These are phyloP conservation scores for Acaromyces ingoldii DNA, from an alignment of 1,284 basidiomycete genomes.

Conservation along the genomic window DNA sequence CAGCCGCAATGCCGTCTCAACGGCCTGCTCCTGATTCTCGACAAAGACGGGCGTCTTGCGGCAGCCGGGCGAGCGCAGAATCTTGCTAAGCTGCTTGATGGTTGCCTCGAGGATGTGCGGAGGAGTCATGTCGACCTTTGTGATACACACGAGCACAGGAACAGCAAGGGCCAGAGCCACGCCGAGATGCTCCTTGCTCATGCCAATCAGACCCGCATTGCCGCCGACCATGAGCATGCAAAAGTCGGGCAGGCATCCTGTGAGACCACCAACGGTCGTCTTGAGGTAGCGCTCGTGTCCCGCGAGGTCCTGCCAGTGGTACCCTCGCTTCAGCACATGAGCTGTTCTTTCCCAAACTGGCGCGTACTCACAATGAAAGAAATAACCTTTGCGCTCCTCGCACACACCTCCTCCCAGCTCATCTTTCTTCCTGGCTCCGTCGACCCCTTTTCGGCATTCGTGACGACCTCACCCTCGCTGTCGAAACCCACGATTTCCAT, in stretches of 20 bases:
- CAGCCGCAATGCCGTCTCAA: constrained; percentile 39
- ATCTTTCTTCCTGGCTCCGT: constrained; percentile 32
- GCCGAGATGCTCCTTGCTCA: constrained; percentile 89
- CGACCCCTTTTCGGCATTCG: constrained; percentile 16
- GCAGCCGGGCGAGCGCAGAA: constrained; percentile 88
- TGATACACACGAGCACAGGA: constrained; percentile 88
- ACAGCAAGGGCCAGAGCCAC: constrained; percentile 89
- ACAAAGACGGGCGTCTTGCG: constrained; percentile 46
- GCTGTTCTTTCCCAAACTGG: not conserved
- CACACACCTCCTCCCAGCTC: constrained; percentile 89
- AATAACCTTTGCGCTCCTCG: constrained; percentile 82
- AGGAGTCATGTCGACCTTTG: constrained; percentile 99
- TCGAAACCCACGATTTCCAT: constrained; percentile 69
- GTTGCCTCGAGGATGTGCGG: constrained; percentile 83
- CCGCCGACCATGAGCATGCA: constrained; percentile 93
- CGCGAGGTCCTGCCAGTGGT: constrained; percentile 27
- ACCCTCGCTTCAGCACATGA: not conserved
- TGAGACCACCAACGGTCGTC: constrained; percentile 90
- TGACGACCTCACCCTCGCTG: constrained; percentile 31
- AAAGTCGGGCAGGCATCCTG: constrained; percentile 89
- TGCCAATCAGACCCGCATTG: constrained; percentile 89
- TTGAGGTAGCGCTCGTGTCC: constrained; percentile 57
- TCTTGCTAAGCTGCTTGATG: constrained; percentile 84
- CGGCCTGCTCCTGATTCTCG: constrained; percentile 25
- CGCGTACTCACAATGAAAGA: constrained; percentile 70